Base-by-base conservation (phyloP, 768 basidiomycete species). In the Suillus lakei region DNA sequence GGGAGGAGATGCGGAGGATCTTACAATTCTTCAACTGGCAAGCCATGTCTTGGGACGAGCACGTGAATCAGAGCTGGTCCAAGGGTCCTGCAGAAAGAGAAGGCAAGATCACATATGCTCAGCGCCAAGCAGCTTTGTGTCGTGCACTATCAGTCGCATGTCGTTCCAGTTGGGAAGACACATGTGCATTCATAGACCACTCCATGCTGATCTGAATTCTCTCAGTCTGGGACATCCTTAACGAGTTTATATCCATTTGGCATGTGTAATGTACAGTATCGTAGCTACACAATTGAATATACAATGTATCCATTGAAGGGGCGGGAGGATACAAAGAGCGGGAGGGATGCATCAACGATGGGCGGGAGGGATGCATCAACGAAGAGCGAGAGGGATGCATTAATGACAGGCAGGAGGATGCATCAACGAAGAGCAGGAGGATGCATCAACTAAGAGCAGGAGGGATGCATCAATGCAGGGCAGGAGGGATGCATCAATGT, bases 1-100 rank as follows among this genome's bases (percentile, higher is more conserved):
- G 38, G 12, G 65, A 67, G 64, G 67, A 67, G 28, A 66, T 66
- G 65, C 21, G 43, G n/a, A 28, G 65, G 10, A 53, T 67, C 15
- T 5, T 66, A 26, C 50, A 23, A 1, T 66, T 64, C 44, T 48
- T 66, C 6, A 21, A 39, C 1, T 66, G 65, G 65, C 18, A 66
- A 9, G 65, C 26, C 13, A 21, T 5, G 28, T 41, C 18, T 36
- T 66, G 65, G 65, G 23, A 43, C 12, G 59, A 60, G 38, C 38
- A 6, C 9, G 12, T 7, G 0, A 21, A 60, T 28, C 16, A 43
- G 30, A 38, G 38, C 30, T 39, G 23, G 23, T 26, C 36, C 13
- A 3, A 18, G 16, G 0, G 26, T 26, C 16, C 23, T 1, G n/a
- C 38, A 26, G 38, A 43, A 26, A 32, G 59, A 43, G 23, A 60